Conservation (phyloP, 257 asterid genomes). For the Nemophila menziesii region DNA sequence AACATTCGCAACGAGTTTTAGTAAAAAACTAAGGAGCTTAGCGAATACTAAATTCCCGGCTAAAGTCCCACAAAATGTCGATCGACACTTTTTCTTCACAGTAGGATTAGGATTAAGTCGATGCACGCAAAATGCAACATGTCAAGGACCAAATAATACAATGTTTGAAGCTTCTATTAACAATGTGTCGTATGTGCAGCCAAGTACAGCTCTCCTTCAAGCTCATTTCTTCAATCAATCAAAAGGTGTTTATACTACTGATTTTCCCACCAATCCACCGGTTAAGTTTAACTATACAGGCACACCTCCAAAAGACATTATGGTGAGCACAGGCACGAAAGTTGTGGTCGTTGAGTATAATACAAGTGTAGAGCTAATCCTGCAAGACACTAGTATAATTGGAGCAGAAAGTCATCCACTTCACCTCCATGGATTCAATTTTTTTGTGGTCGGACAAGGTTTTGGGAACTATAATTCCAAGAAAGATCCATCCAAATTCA, state of each 20-base stretch:
- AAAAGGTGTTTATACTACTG: constrained; percentile 44
- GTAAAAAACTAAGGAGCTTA: constrained; percentile 30
- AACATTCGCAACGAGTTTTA: constrained; percentile 24
- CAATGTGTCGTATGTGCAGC: constrained; percentile 51
- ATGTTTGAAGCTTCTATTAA: constrained; percentile 39
- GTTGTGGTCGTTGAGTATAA: constrained; percentile 32
- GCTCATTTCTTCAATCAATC: constrained; percentile 45
- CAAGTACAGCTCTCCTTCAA: constrained; percentile 39
- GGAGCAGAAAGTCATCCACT: constrained; percentile 57
- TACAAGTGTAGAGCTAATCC: constrained; percentile 39
- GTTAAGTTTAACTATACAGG: constrained; percentile 53
- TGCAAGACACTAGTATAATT: constrained; percentile 60
- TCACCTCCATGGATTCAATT: constrained; percentile 61
- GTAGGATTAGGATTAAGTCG: constrained; percentile 47
- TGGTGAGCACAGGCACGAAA: constrained; percentile 37
- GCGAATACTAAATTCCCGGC: constrained; percentile 33
- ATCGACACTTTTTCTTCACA: constrained; percentile 41
- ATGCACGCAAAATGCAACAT: constrained; percentile 30
- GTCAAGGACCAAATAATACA: constrained; percentile 53
- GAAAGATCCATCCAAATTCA: constrained; percentile 39
- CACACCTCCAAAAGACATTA: constrained; percentile 28
- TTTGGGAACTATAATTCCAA: constrained; percentile 45
- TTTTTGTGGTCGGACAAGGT: constrained; percentile 51
- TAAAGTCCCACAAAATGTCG: constrained; percentile 34
- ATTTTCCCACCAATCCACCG: constrained; percentile 48